Evolutionary conservation across 768 basidiomycete genomes (phyloP), one percentile per base, ranked within the genome.

Genomic region (Mycena polygramma): DNA sequence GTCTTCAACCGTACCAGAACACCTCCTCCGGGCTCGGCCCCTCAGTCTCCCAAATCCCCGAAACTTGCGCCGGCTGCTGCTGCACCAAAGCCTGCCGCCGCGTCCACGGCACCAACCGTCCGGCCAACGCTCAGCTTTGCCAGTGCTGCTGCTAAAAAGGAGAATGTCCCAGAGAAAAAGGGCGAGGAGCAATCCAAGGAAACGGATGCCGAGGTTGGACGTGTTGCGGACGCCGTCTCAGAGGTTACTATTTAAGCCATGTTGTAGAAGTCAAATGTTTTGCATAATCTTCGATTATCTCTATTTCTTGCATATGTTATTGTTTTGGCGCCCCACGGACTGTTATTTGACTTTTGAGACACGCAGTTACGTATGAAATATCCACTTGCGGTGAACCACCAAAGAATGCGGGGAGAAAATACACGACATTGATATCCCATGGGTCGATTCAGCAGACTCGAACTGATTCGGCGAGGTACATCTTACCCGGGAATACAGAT

Each of bases 121-220:
- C 86, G 93, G 63, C 91, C 94, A 0, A 85, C 87, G 7, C 84
- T 96, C 73, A 95, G 94, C 77, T 97, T 97, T 74, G 94, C 95
- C 0, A 91, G 85, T 63, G 95, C 91, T 46, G 92, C 93, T 1
- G 85, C 88, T 19, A 86, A 83, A 77, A 87, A 84, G 74, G 85
- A 84, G 30, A 75, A 70, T n/a, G 72, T 70, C 24, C 69, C 72
- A 15, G 72, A 73, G 66, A 70, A 70, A 52, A 63, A 66, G 37
- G 45, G 20, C 1, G 63, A 69, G 22, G 58, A 11, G 24, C 58
- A 52, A 36, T 51, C 65, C 30, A 70, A 73, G 45, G 67, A 64
- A 20, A 63, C 26, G 55, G 68, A 68, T n/a, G 39, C 51, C 26
- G 61, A 70, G 17, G 64, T 68, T 15, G 66, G 55, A 30, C 70